phyloP scores from a whole-genome alignment of 1,139 yeast genomes.

The Spathaspora jeffriesii region DNA sequence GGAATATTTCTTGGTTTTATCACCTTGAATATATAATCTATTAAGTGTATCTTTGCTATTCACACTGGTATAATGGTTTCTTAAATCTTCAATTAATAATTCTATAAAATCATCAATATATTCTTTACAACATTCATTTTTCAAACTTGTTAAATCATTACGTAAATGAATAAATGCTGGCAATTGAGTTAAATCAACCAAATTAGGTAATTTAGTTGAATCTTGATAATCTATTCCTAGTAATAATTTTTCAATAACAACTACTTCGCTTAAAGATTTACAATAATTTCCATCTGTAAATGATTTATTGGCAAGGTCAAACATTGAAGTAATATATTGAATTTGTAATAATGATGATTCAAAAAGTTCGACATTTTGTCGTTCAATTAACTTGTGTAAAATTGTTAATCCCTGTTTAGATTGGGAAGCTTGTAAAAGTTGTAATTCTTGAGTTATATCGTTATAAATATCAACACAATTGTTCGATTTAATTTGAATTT shows the following conservation, averaged over 20 bases:
- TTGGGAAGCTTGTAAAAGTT: slow-evolving; percentile 46
- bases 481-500: slow-evolving; percentile 58
- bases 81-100: slow-evolving; percentile 59
- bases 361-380: slow-evolving; percentile 60
- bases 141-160: slow-evolving; percentile 50
- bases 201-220: slow-evolving; percentile 47
- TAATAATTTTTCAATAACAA: slow-evolving; percentile 57
- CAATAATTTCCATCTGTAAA: slow-evolving; percentile 40
- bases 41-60: slow-evolving; percentile 51
- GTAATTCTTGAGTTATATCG: slow-evolving; percentile 42
- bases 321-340: slow-evolving; percentile 45
- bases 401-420: slow-evolving; percentile 54
- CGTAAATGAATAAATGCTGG: slow-evolving; percentile 62
- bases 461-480: slow-evolving; percentile 51
- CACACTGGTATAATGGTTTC: slow-evolving; percentile 53
- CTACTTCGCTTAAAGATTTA: slow-evolving; percentile 52
- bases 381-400: slow-evolving; percentile 52
- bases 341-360: slow-evolving; percentile 71
- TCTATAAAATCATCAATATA: slow-evolving; percentile 60
- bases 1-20: slow-evolving; percentile 22
- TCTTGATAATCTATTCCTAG: slow-evolving; percentile 44
- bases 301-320: slow-evolving; percentile 55
- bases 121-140: slow-evolving; percentile 64
- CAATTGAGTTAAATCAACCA: slow-evolving; percentile 52
- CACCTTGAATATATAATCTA: slow-evolving; percentile 40